These are phyloP conservation scores for Primulina eburnea DNA, from an alignment of 257 asterid species.

Conservation along the genomic window DNA sequence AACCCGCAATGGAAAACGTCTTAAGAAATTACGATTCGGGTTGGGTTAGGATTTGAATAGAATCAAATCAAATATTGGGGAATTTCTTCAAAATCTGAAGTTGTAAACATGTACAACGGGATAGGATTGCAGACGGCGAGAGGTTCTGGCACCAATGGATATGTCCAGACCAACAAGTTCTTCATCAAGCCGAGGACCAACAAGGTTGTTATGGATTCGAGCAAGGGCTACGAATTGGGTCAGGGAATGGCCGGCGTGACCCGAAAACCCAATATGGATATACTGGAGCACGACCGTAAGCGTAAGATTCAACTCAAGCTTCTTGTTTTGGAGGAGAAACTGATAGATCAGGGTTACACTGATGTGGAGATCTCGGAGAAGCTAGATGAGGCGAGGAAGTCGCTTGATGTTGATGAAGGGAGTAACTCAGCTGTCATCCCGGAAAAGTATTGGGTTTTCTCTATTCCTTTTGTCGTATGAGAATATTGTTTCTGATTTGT, in stretches of 20 bases:
- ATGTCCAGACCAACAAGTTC: slow-evolving; percentile 76
- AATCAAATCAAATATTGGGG: neutral
- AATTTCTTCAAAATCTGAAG: neutral
- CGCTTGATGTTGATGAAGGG: slow-evolving; percentile 59
- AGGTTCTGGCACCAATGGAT: slow-evolving; percentile 92
- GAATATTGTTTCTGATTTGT: neutral
- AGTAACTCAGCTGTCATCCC: slow-evolving; percentile 14
- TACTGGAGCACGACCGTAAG: slow-evolving; percentile 91
- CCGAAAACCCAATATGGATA: slow-evolving; percentile 62
- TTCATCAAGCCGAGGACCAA: slow-evolving; percentile 54
- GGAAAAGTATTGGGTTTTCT: slow-evolving; percentile 36
- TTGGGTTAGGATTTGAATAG: neutral
- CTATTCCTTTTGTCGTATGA: neutral
- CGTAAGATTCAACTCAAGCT: slow-evolving; percentile 84
- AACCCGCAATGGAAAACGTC: too few relatives aligned
- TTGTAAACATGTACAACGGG: slow-evolving; percentile 69
- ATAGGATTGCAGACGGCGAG: slow-evolving; percentile 86
- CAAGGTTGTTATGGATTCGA: slow-evolving; percentile 48
- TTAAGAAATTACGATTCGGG: too few relatives aligned
- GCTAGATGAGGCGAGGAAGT: slow-evolving; percentile 57
- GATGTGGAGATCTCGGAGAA: slow-evolving; percentile 70
- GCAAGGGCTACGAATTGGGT: slow-evolving; percentile 56
- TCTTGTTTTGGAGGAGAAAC: slow-evolving; percentile 66
- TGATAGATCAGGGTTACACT: slow-evolving; percentile 70
- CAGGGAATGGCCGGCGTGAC: slow-evolving; percentile 72